Evolutionary conservation across 768 basidiomycete genomes (phyloP), one percentile per base, ranked within the genome.

Genomic region (Gautieria morchelliformis): DNA sequence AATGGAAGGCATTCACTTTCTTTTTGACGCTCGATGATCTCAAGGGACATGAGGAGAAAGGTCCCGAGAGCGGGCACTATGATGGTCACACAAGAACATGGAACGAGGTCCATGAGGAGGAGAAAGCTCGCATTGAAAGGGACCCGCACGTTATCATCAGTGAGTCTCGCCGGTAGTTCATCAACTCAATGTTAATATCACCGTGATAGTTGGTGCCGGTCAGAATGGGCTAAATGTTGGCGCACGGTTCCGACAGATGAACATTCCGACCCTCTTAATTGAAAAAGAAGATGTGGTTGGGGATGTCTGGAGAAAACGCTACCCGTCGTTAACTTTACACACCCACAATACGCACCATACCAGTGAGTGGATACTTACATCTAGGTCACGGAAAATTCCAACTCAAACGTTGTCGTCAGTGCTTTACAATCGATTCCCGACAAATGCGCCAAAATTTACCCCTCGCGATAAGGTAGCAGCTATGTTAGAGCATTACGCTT

Each of bases 161-260:
- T 66, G 33, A 27, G 60, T 57, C 15, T 17, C 37, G 33, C 11
- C 15, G n/a, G 14, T 33, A 7, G 4, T 20, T 44, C 8, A 2
- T 44, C 4, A 19, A 37, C 33, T 7, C 41, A 24, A 7, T n/a
- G 52, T 19, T 47, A 3, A 30, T 9, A 12, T 35, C 19, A 35
- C 17, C 19, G 24, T 42, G 15, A 10, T 48, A 75, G 75, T 78
- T n/a, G 77, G 77, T 22, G 74, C 58, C 0, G 77, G 73, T 0
- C 77, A 78, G 56, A 70, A 65, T 15, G 77, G 77, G 9, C 63
- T 78, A n/a, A n/a, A n/a, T n/a, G n/a, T n/a, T n/a, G n/a, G n/a
- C n/a, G n/a, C n/a, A n/a, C n/a, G n/a, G n/a, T n/a, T n/a, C n/a
- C n/a, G n/a, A n/a, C n/a, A n/a, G n/a, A n/a, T n/a, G n/a, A n/a